Evolutionary conservation across 1,139 yeast species (phyloP).

Genomic region (Yamadazyma siamensis): DNA sequence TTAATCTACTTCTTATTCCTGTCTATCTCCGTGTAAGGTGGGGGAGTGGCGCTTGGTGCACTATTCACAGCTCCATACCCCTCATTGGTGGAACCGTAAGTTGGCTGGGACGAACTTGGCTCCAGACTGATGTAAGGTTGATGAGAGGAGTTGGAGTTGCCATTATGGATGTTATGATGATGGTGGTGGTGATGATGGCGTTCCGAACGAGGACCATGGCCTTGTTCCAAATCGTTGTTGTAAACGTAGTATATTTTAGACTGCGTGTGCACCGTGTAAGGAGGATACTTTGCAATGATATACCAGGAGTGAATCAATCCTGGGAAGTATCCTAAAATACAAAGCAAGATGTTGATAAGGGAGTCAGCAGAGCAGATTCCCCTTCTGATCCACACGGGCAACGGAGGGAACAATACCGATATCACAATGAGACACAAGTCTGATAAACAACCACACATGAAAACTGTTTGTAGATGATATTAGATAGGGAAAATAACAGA

Average conservation of each 20-base stretch:
- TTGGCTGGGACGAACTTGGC: conserved; percentile 12
- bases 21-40: conserved; percentile 36
- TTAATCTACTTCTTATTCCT: conserved; percentile 6
- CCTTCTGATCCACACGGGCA: conserved; percentile 67
- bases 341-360: conserved; percentile 54
- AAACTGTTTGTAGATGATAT: too few species aligned
- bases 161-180: conserved; percentile 14
- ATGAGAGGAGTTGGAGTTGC: conserved; percentile 1
- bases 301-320: conserved; percentile 70
- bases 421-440: conserved; percentile 57
- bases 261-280: conserved; percentile 20
- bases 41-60: conserved; percentile 18
- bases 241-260: conserved; percentile 32
- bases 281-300: conserved; percentile 50
- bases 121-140: conserved; percentile 6
- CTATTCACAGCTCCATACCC: background rate
- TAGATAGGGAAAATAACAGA: too few species aligned
- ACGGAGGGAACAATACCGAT: conserved; percentile 65
- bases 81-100: conserved; percentile 14
- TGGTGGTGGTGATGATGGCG: conserved; percentile 23
- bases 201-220: conserved; percentile 13
- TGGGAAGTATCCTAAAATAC: conserved; percentile 62
- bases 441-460: conserved; percentile 31
- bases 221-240: conserved; percentile 28
- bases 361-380: conserved; percentile 65